phyloP scores from a whole-genome alignment of 768 basidiomycete genomes.

The Pholiota conissans region DNA sequence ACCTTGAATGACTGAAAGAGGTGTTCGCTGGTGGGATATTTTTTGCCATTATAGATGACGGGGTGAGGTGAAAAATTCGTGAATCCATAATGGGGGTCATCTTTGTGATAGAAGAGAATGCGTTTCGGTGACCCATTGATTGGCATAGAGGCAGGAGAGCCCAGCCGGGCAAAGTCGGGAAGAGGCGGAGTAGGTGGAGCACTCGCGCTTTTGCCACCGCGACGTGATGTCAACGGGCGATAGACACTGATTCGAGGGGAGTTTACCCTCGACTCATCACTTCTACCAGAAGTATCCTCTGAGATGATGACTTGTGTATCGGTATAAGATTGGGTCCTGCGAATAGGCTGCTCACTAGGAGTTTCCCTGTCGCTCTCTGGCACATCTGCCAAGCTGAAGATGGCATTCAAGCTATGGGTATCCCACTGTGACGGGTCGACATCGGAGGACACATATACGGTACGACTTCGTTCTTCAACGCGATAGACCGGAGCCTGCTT shows the following conservation, averaged over 20 bases:
- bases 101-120: constrained; percentile 65
- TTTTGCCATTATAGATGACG: constrained; percentile 59
- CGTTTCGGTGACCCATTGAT: constrained; percentile 20
- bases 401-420: constrained; percentile 34
- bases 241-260: constrained; percentile 24
- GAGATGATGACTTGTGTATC: constrained; percentile 27
- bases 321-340: constrained; percentile 30
- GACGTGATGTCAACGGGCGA: constrained; percentile 22
- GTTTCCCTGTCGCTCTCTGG: constrained; percentile 24
- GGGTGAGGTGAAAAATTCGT: constrained; percentile 74
- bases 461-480: constrained; percentile 48
- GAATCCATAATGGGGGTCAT: constrained; percentile 66
- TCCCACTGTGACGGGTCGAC: constrained; percentile 44
- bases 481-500: constrained; percentile 39
- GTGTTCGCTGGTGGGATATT: constrained; percentile 76
- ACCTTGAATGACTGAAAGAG: constrained; percentile 78
- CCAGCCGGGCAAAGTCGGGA: constrained; percentile 10
- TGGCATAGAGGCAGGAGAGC: constrained; percentile 14
- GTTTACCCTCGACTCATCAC: constrained; percentile 15
- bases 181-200: constrained; percentile 15
- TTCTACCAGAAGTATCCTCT: constrained; percentile 19
- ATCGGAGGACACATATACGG: constrained; percentile 45
- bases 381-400: constrained; percentile 38
- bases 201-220: constrained; percentile 22
- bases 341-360: constrained; percentile 27